Conservation (phyloP, 805 yeast genomes). For the Wickerhamiella cacticola region DNA sequence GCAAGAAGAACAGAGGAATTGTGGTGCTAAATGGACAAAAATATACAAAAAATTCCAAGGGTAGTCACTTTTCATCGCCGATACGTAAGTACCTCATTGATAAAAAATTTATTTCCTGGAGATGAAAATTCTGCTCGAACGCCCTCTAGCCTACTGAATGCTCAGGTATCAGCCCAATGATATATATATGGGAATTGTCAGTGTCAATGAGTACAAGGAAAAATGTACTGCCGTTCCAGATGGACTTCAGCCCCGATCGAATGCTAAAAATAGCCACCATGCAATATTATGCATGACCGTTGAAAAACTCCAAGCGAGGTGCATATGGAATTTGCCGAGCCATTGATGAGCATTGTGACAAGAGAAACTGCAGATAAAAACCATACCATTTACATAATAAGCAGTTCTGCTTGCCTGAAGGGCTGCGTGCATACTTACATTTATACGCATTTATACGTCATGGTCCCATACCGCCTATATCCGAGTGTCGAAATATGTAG, state of each 20-base stretch:
- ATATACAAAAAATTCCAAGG: too few species aligned
- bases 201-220: too few species aligned
- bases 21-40: too few species aligned
- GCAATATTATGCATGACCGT: slow-evolving; percentile 1
- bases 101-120: background rate
- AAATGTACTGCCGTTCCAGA: too few species aligned
- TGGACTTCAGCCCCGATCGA: background rate
- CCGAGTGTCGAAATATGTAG: background rate
- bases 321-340: slow-evolving; percentile 1
- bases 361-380: background rate
- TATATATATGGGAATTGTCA: background rate
- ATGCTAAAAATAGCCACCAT: background rate
- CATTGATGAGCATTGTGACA: background rate
- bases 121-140: background rate
- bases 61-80: too few species aligned
- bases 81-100: background rate
- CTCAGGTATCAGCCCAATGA: background rate
- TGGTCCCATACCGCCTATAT: background rate
- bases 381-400: too few species aligned
- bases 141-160: background rate
- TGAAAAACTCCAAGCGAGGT: background rate
- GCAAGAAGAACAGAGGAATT: background rate
- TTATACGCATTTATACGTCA: background rate
- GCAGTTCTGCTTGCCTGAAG: too few species aligned
- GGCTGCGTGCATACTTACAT: background rate